A percentile compares a stretch with the other conserved stretches of the same genome.
Evolutionary conservation across 2,329 filamentous ascomycete species (phyloP).

Genomic region (Colletotrichum melonis): DNA sequence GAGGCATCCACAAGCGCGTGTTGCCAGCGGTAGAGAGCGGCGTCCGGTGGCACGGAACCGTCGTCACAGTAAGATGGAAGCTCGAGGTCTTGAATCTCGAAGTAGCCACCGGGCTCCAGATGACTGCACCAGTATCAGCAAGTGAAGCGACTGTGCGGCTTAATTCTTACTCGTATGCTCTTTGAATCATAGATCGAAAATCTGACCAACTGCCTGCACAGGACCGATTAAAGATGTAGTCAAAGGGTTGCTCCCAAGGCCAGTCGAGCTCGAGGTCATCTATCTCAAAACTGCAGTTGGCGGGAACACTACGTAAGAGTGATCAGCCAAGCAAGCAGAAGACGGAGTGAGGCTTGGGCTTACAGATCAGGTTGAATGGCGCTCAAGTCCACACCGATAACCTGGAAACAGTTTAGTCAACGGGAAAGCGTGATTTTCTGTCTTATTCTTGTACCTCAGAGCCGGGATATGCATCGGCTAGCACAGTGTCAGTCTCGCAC

Average conservation of each 20-base stretch:
- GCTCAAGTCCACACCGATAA: conserved; percentile 54
- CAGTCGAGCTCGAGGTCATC: conserved; percentile 55
- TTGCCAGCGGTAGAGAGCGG: conserved; percentile 44
- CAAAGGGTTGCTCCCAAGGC: conserved; percentile 51
- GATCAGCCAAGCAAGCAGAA: not conserved
- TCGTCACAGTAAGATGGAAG: conserved; percentile 46
- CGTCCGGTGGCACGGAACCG: conserved; percentile 43
- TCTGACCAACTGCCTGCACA: conserved; percentile 43
- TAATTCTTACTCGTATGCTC: conserved; percentile 5
- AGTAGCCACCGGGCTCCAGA: conserved; percentile 46
- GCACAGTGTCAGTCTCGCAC: conserved; percentile 9
- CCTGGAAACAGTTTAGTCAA: conserved; percentile 21
- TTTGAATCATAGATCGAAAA: conserved; percentile 25
- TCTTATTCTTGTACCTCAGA: conserved; percentile 37
- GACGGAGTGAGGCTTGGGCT: not conserved
- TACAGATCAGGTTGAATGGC: conserved; percentile 52
- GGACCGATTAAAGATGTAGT: conserved; percentile 52
- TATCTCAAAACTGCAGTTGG: conserved; percentile 60
- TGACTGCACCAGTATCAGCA: conserved; percentile 5
- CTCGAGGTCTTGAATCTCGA: conserved; percentile 45
- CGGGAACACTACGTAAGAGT: conserved; percentile 49
- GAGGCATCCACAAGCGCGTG: conserved; percentile 44
- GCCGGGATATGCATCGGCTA: conserved; percentile 45
- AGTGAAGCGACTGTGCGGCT: too few species aligned
- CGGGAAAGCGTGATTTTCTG: too few species aligned